Evolutionary conservation across 2,329 filamentous ascomycete genomes (phyloP).

Genomic region (Colletotrichum sansevieriae): DNA sequence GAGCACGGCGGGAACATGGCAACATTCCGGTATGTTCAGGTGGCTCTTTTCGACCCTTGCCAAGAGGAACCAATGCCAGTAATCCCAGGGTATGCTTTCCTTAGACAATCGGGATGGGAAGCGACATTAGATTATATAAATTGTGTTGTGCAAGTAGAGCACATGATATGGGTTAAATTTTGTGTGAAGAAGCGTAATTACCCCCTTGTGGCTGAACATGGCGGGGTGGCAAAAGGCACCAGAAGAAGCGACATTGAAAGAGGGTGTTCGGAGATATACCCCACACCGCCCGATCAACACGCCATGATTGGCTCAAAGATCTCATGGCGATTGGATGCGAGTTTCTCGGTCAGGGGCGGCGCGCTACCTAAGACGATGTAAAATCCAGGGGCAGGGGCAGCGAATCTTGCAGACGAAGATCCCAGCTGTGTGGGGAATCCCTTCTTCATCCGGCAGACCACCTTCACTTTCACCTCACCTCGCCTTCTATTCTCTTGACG

Average conservation of each 20-base stretch:
- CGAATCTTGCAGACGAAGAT: constrained; percentile 19
- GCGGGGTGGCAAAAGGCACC: too few relatives aligned
- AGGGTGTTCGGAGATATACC: neutral
- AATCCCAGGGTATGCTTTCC: neutral
- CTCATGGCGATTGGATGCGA: too few relatives aligned
- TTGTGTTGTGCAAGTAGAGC: too few relatives aligned
- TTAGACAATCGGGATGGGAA: constrained; percentile 8
- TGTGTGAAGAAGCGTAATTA: too few relatives aligned
- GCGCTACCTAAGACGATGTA: constrained; percentile 14
- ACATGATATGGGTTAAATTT: too few relatives aligned
- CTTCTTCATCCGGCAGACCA: neutral
- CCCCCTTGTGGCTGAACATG: too few relatives aligned
- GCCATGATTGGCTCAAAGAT: too few relatives aligned
- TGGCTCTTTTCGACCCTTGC: too few relatives aligned
- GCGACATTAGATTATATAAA: neutral
- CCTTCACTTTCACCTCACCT: neutral
- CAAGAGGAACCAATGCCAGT: too few relatives aligned
- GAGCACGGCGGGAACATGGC: too few relatives aligned
- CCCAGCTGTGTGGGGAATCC: constrained; percentile 24
- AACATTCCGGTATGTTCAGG: too few relatives aligned
- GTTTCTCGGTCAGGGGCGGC: neutral
- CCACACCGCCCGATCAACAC: too few relatives aligned
- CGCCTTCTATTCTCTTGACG: neutral
- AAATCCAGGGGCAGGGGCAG: constrained; percentile 16
- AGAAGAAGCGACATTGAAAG: constrained; percentile 1